Evolutionary conservation across 1,284 basidiomycete species (phyloP), one percentile per base, ranked within the genome.

Genomic region (Marasmius tenuissimus): DNA sequence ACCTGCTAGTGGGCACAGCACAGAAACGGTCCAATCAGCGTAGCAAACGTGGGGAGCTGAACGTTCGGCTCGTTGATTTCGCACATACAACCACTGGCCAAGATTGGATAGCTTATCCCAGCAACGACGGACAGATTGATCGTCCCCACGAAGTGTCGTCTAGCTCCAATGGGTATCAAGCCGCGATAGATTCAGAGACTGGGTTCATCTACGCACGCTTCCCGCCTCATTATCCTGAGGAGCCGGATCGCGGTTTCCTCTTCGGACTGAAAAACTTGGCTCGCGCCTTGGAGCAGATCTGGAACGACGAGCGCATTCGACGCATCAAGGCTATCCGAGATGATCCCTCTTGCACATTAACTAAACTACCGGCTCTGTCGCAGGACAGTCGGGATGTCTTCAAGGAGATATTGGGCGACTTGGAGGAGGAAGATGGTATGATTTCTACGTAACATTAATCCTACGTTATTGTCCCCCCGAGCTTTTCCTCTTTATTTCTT

Each of bases 21-120:
- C 82, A 81, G 0, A 86, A 86, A 71, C 85, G 86, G 40, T 82
- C 83, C 33, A 80, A 77, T 59, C 81, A 81, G 22, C 84, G 83
- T 61, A 83, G 86, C 53, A 89, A 88, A 70, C 87, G 93, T 22
- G 97, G 97, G 47, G 95, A 97, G 75, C 87, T 99, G 62, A 95
- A 94, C 70, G 93, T 99, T 66, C 93, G 96, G 34, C 89, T 99
- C 61, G 97, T 99, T 63, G 97, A 99, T 76, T 99, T 99, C 78
- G 97, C 97, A 7, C 97, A 98, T 74, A 98, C 97, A 62, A 98
- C 96, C 8, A 98, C 96, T 0, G 97, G 97, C 7, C 83, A 85
- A 51, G 97, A 99, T 75, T 98, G 95, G 84, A 74, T 92, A 59
- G 86, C 89, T 16, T 83, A 82, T 68, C 83, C 88, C 3, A 73